Evolutionary conservation across 768 basidiomycete species (phyloP).

Genomic region (Boletus sp.): DNA sequence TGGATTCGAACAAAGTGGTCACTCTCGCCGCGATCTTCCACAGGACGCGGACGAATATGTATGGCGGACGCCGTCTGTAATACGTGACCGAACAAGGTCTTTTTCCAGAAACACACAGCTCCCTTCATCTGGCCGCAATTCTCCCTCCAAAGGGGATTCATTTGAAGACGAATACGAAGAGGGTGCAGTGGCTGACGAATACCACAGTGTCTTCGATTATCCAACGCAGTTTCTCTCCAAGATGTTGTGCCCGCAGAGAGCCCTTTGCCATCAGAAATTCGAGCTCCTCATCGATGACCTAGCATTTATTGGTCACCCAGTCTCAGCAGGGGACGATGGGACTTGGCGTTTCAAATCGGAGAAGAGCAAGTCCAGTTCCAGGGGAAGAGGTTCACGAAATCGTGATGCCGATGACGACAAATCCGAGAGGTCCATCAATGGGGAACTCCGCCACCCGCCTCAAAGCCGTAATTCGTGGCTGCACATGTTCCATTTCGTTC

Average conservation of each 20-base stretch:
- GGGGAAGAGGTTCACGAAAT: slow-evolving; percentile 58
- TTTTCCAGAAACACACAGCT: slow-evolving; percentile 45
- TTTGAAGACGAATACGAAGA: slow-evolving; percentile 35
- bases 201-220: slow-evolving; percentile 76
- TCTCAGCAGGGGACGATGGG: slow-evolving; percentile 72
- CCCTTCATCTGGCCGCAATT: slow-evolving; percentile 49
- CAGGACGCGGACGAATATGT: slow-evolving; percentile 48
- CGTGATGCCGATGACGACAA: slow-evolving; percentile 36
- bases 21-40: background rate
- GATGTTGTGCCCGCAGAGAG: slow-evolving; percentile 72
- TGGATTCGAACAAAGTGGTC: slow-evolving; percentile 2
- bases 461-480: slow-evolving; percentile 49
- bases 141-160: slow-evolving; percentile 47
- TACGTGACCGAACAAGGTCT: slow-evolving; percentile 51
- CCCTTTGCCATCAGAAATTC: slow-evolving; percentile 92
- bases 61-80: slow-evolving; percentile 57
- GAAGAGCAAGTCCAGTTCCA: slow-evolving; percentile 46
- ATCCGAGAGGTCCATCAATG: slow-evolving; percentile 35
- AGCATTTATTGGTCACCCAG: slow-evolving; percentile 93
- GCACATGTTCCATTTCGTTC: slow-evolving; percentile 79
- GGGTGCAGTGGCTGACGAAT: slow-evolving; percentile 45
- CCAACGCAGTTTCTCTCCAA: slow-evolving; percentile 77
- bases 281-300: slow-evolving; percentile 90
- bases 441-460: slow-evolving; percentile 29
- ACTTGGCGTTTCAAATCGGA: slow-evolving; percentile 75